These are phyloP conservation scores for Cryphonectria naterciae DNA, from an alignment of 2,329 filamentous ascomycete genomes.

Conservation along the genomic window DNA sequence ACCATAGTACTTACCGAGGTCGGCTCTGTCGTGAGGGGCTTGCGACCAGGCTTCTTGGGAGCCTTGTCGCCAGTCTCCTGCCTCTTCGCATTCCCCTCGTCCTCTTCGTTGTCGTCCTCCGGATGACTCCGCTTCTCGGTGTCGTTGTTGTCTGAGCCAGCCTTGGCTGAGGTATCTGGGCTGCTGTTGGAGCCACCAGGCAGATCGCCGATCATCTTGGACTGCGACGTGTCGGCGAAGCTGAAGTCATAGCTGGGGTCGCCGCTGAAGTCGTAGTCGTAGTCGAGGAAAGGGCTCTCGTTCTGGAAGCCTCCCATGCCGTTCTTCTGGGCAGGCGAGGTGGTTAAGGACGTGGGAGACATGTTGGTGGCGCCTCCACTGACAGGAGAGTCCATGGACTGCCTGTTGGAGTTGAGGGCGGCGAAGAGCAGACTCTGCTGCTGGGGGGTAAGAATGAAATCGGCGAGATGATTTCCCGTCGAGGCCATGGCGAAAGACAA, in stretches of 20 bases:
- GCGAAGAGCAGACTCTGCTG: conserved; percentile 78
- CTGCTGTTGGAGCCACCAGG: conserved; percentile 56
- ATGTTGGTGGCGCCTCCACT: conserved; percentile 46
- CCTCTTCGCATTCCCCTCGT: conserved; percentile 63
- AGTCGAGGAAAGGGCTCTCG: conserved; percentile 83
- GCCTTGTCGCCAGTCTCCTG: conserved; percentile 83
- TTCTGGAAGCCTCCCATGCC: conserved; percentile 58
- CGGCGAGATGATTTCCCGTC: conserved; percentile 50
- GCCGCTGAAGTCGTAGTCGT: conserved; percentile 72
- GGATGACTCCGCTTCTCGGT: conserved; percentile 76
- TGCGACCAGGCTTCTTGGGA: conserved; percentile 93
- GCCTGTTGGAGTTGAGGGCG: conserved; percentile 73
- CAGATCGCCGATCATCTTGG: conserved; percentile 76
- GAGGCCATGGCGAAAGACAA: conserved; percentile 52
- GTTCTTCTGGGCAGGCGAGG: conserved; percentile 51
- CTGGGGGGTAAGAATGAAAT: conserved; percentile 73
- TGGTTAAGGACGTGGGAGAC: conserved; percentile 54
- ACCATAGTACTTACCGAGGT: conserved; percentile 74
- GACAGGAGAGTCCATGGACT: conserved; percentile 41
- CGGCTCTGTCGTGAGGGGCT: conserved; percentile 92
- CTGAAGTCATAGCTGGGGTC: conserved; percentile 80
- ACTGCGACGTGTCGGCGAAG: conserved; percentile 55
- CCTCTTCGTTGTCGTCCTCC: conserved; percentile 70
- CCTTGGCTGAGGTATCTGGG: conserved; percentile 37
- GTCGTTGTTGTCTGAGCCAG: conserved; percentile 64